A percentile compares a stretch with the other conserved stretches of the same genome.
These are phyloP conservation scores for Suhomyces atakaporum DNA, from an alignment of 1,139 yeast species.

Conservation along the genomic window DNA sequence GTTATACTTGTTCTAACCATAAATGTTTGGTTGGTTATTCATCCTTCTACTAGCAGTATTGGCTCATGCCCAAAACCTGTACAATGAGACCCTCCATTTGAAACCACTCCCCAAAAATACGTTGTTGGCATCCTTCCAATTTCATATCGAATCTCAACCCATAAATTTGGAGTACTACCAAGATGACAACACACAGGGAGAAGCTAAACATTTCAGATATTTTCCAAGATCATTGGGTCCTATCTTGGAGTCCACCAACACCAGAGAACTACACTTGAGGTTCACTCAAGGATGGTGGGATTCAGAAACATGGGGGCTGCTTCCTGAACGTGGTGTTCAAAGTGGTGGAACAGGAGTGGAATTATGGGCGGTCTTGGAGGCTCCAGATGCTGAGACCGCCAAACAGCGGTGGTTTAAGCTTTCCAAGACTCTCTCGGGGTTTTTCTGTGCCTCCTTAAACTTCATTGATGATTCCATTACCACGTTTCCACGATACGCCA, in stretches of 20 bases:
- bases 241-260: slow-evolving; percentile 62
- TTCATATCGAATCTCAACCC: slow-evolving; percentile 56
- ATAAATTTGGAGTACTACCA: slow-evolving; percentile 34
- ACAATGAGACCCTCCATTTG: slow-evolving; percentile 59
- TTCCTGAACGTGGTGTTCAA: slow-evolving; percentile 68
- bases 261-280: slow-evolving; percentile 77
- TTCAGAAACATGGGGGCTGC: slow-evolving; percentile 79
- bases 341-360: slow-evolving; percentile 98
- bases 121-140: slow-evolving; percentile 66
- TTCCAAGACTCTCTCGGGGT: slow-evolving; percentile 79
- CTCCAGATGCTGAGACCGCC: slow-evolving; percentile 56
- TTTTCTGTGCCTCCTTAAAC: slow-evolving; percentile 93
- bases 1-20: too few relatives aligned
- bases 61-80: slow-evolving; percentile 23
- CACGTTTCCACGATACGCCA: slow-evolving; percentile 57
- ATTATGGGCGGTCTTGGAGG: slow-evolving; percentile 83
- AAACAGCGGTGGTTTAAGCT: slow-evolving; percentile 67
- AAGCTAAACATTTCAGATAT: slow-evolving; percentile 54
- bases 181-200: slow-evolving; percentile 26
- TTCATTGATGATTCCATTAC: slow-evolving; percentile 82
- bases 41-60: slow-evolving; percentile 5
- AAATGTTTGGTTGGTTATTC: slow-evolving; percentile 5
- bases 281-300: slow-evolving; percentile 98
- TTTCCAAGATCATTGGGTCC: slow-evolving; percentile 87
- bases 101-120: slow-evolving; percentile 73